These are phyloP conservation scores for Fremontodendron californicum DNA, from an alignment of 345 rosid species.

Conservation along the genomic window DNA sequence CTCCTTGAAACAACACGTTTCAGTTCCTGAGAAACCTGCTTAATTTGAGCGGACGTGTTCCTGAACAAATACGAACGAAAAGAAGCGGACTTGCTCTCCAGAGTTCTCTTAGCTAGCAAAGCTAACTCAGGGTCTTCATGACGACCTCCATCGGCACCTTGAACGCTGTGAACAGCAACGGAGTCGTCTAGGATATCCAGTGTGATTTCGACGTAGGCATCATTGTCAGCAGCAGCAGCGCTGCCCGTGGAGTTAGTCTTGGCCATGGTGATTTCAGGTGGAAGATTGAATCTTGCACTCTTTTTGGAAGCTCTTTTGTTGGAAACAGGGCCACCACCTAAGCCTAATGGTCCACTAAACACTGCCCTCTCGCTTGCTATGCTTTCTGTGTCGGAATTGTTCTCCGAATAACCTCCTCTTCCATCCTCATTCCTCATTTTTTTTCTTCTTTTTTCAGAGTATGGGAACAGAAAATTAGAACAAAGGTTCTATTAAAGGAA, in stretches of 20 bases:
- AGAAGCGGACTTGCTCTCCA: constrained; percentile 54
- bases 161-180: constrained; percentile 85
- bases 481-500: neutral
- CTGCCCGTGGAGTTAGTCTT: constrained; percentile 23
- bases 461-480: constrained; percentile 24
- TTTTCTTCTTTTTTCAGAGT: neutral
- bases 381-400: constrained; percentile 68
- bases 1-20: constrained; percentile 57
- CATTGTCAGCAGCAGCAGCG: constrained; percentile 10
- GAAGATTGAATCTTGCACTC: constrained; percentile 78
- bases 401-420: constrained; percentile 43
- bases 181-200: constrained; percentile 74
- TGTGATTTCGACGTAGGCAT: constrained; percentile 79
- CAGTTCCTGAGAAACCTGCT: constrained; percentile 78
- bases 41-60: constrained; percentile 59
- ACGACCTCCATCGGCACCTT: constrained; percentile 40
- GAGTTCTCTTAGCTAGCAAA: constrained; percentile 56
- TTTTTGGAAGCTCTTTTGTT: constrained; percentile 43
- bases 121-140: constrained; percentile 69
- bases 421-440: constrained; percentile 38
- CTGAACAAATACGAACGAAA: constrained; percentile 49
- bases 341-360: constrained; percentile 64
- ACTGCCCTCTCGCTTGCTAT: constrained; percentile 51
- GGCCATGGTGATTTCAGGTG: constrained; percentile 24
- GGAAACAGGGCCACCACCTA: neutral